Evolutionary conservation across 1,284 basidiomycete species (phyloP).

Genomic region (Dichomitus squalens): DNA sequence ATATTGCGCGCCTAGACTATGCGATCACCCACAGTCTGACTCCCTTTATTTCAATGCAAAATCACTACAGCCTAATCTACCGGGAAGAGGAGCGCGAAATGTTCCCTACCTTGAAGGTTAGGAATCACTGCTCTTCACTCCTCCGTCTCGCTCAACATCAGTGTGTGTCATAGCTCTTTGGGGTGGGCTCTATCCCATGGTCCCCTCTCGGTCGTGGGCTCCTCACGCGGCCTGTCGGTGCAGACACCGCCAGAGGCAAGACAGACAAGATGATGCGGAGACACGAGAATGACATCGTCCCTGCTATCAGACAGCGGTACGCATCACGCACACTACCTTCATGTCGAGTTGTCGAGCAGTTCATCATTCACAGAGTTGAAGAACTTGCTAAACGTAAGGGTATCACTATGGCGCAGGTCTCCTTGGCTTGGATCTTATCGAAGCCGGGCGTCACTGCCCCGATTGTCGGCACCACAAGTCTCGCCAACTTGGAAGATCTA

Average conservation of each 20-base stretch:
- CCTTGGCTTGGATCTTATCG: slow-evolving; percentile 19
- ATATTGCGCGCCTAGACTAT: slow-evolving; percentile 25
- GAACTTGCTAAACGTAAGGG: slow-evolving; percentile 43
- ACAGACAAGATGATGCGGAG: slow-evolving; percentile 20
- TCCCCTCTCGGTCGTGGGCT: slow-evolving; percentile 43
- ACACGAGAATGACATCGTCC: neutral
- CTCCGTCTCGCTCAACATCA: no score
- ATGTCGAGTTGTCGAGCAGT: no score
- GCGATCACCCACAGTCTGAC: slow-evolving; percentile 44
- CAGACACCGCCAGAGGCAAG: slow-evolving; percentile 28
- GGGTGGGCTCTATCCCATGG: slow-evolving; percentile 46
- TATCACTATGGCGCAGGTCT: slow-evolving; percentile 30
- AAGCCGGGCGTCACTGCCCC: slow-evolving; percentile 48
- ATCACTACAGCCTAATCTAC: slow-evolving; percentile 46
- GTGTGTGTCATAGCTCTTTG: slow-evolving; percentile 27
- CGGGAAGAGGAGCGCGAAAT: slow-evolving; percentile 56
- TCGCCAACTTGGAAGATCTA: slow-evolving; percentile 52
- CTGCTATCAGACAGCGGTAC: neutral
- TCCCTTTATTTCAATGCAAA: slow-evolving; percentile 59
- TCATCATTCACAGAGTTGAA: slow-evolving; percentile 36
- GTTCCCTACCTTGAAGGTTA: slow-evolving; percentile 37
- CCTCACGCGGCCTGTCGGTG: slow-evolving; percentile 37
- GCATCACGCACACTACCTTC: neutral
- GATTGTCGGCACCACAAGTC: slow-evolving; percentile 53
- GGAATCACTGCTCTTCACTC: neutral